Base-by-base conservation (phyloP, 2,329 filamentous ascomycete species). In the Aaosphaeria pasadenensis region DNA sequence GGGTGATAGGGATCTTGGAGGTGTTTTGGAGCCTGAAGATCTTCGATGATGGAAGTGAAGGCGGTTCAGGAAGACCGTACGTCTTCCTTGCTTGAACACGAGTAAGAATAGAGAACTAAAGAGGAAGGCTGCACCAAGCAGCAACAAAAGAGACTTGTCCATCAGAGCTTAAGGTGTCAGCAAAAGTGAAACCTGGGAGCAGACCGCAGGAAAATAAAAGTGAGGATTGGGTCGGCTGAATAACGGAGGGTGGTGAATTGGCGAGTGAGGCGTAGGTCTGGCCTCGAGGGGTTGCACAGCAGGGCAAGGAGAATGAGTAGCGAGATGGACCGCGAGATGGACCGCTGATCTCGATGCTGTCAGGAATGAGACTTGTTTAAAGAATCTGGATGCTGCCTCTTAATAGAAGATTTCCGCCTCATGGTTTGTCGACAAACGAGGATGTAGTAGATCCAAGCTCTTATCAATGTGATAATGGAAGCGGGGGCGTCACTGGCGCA, bases 1-100 rank as follows among this genome's bases (percentile, higher is more conserved):
- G 2, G 77, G 77, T 1, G 78, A 80, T 7, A 81, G 54, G 1
- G 78, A 81, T 44, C 74, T 73, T 36, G 79, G 77, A 39, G 79
- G 78, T n/a, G 78, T 81, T 51, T 66, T 70, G 7, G 77, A 72
- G 30, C 70, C 73, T n/a, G 77, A 76, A n/a, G 67, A 56, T 52
- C 71, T 72, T 47, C 72, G 70, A 39, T 66, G 65, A 43, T 67
- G 70, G 44, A 74, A 54, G 24, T 59, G 60, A 5, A 79, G 49
- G 46, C 71, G 66, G 46, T 59, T 55, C 13, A 76, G 54, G 4
- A 81, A 39, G 5, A 72, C 54, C 50, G 69, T 68, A 28, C 71
- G 68, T 50, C 71, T 71, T 47, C 62, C 67, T 47, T 62, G 60
- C 43, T 68, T 65, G 5, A 63, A 32, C 1, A 60, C 33, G 6